A percentile compares a stretch with the other conserved stretches of the same genome.
Evolutionary conservation across 176 grass and related monocot species (phyloP).

Genomic region (Phoenix dactylifera): DNA sequence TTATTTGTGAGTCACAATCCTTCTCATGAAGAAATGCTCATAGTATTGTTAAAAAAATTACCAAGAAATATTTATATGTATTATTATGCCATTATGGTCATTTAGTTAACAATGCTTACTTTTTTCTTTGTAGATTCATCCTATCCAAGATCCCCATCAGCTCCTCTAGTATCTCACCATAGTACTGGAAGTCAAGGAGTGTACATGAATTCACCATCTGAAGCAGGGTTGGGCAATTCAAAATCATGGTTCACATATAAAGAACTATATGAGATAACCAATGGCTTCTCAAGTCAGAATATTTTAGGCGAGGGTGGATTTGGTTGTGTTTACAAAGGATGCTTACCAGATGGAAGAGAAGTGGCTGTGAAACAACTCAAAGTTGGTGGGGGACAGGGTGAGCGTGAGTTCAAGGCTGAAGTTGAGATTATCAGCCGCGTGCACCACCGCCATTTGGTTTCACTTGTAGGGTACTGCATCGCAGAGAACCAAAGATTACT

Average conservation of each 20-base stretch:
- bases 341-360: constrained; percentile 47
- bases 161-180: constrained; percentile 5
- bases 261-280: constrained; percentile 67
- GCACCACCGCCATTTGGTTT: constrained; percentile 83
- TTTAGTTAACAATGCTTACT: not conserved
- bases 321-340: constrained; percentile 82
- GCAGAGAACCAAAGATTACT: constrained; percentile 71
- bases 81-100: too few species aligned
- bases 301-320: constrained; percentile 86
- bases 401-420: constrained; percentile 93
- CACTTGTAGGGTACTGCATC: constrained; percentile 84
- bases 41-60: too few species aligned
- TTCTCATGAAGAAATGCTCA: too few species aligned
- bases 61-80: too few species aligned
- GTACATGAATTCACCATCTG: too few species aligned
- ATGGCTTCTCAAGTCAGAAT: constrained; percentile 59
- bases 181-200: constrained; percentile 22
- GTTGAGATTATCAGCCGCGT: constrained; percentile 94
- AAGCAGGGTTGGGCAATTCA: constrained; percentile 30
- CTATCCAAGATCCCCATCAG: constrained; percentile 4
- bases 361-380: constrained; percentile 95
- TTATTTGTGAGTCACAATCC: too few species aligned
- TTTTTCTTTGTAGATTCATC: constrained; percentile 7
- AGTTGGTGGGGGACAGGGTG: constrained; percentile 76
- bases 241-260: constrained; percentile 63